Evolutionary conservation across 257 asterid species (phyloP), one percentile per base, ranked within the genome.

Genomic region (Fraxinus americana): DNA sequence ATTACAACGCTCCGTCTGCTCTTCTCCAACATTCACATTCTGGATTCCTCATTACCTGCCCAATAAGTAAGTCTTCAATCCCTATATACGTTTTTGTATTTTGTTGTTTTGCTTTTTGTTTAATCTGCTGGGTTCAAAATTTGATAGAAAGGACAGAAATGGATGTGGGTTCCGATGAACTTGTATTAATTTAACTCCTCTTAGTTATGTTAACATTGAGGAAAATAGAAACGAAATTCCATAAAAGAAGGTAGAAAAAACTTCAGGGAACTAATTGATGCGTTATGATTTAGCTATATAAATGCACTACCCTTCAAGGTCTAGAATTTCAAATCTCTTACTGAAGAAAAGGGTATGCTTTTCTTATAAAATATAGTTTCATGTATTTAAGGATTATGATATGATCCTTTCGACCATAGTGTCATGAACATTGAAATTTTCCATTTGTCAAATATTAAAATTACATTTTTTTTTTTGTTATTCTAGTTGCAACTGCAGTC

Each of bases 41-140:
- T 73, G 90, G 87, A 38, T 87, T 87, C 70, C 90, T 87, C 45
- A 70, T 87, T 73, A 87, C 90, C 72, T 84, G 90, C 76, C 88
- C 90, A 34, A 75, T 87, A 79, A 87, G 88, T 87, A 25, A 79
- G 83, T 65, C 21, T 54, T 57, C 74, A 19, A 11, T 68, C 67
- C 27, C 13, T 19, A 57, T 68, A 23, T 52, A 21, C 21, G 68
- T 67, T 67, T 61, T 65, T 52, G 52, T 65, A 14, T 25, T 75
- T 75, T 21, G 52, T 19, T 25, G 65, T 75, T 75, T 27, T 59
- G 13, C 30, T 21, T 23, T 59, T 21, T 23, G 6, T 10, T 21
- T 59, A 59, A 59, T 59, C 4, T 59, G 67, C 67, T 21, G 30
- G 66, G 25, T n/a, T 57, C 30, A 59, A 59, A 59, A 2, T 48